Evolutionary conservation across 2,329 filamentous ascomycete species (phyloP).

Genomic region (Penicillium sp.): DNA sequence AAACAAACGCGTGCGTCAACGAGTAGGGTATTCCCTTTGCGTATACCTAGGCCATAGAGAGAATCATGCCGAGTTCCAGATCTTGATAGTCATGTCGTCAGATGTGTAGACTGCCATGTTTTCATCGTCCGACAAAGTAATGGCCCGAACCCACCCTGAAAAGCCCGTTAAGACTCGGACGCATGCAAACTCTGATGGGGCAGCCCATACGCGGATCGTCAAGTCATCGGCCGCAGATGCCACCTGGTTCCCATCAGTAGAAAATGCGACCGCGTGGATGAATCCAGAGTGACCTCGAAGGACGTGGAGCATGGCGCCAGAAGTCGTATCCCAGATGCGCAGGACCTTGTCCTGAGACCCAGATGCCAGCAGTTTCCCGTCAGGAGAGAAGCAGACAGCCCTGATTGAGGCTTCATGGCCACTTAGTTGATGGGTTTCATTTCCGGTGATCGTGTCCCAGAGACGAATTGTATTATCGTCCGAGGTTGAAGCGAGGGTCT

Average conservation of each 20-base stretch:
- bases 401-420: conserved; percentile 2
- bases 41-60: not conserved
- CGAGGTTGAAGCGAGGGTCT: conserved; percentile 5
- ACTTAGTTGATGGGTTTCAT: not conserved
- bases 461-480: conserved; percentile 7
- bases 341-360: conserved; percentile 7
- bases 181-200: not conserved
- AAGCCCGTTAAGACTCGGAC: conserved; percentile 3
- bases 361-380: conserved; percentile 3
- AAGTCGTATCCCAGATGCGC: conserved; percentile 8
- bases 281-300: conserved; percentile 6
- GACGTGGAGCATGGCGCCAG: not conserved
- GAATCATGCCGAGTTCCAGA: conserved; percentile 4
- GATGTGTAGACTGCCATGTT: conserved; percentile 5
- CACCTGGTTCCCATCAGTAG: not conserved
- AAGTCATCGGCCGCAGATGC: conserved; percentile 8
- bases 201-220: conserved; percentile 8
- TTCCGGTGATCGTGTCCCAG: conserved; percentile 4
- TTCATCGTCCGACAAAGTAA: conserved; percentile 1
- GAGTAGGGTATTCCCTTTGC: not conserved
- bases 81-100: conserved; percentile 13
- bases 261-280: conserved; percentile 2
- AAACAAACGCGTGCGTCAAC: not conserved
- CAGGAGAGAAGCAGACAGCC: conserved; percentile 6
- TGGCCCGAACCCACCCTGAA: conserved; percentile 7